Conservation (phyloP, 1,284 basidiomycete species). For the Hypsizygus ulmarius region DNA sequence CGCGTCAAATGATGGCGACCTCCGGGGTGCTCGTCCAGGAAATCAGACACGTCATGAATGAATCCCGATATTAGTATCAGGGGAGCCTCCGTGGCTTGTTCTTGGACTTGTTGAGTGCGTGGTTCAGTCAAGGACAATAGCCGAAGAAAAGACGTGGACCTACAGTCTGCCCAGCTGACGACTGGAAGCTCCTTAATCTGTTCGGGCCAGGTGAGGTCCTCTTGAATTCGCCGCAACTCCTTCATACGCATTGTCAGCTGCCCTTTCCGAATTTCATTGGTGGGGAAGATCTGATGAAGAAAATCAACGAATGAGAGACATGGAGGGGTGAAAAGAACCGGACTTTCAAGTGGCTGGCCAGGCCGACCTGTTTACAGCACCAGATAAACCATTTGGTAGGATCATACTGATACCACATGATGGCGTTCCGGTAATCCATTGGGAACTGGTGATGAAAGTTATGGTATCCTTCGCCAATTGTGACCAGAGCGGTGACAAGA, state of each 20-base stretch:
- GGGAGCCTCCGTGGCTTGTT: slow-evolving; percentile 73
- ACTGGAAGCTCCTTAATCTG: slow-evolving; percentile 75
- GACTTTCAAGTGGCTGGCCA: slow-evolving; percentile 85
- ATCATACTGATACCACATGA: slow-evolving; percentile 91
- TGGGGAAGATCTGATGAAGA: slow-evolving; percentile 68
- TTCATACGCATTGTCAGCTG: slow-evolving; percentile 93
- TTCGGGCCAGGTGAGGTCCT: slow-evolving; percentile 77
- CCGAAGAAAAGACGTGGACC: slow-evolving; percentile 26
- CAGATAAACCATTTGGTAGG: slow-evolving; percentile 93
- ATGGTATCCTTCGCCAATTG: slow-evolving; percentile 94
- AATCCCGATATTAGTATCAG: slow-evolving; percentile 85
- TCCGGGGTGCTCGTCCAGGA: slow-evolving; percentile 87
- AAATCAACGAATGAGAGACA: background rate
- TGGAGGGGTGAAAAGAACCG: background rate
- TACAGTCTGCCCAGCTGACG: slow-evolving; percentile 84
- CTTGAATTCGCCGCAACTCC: slow-evolving; percentile 70
- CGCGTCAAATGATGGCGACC: slow-evolving; percentile 67
- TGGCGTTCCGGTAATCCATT: slow-evolving; percentile 92
- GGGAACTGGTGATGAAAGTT: slow-evolving; percentile 97
- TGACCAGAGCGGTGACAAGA: slow-evolving; percentile 82
- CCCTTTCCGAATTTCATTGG: slow-evolving; percentile 91
- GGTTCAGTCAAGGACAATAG: slow-evolving; percentile 10
- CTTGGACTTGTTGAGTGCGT: slow-evolving; percentile 50
- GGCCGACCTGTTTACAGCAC: slow-evolving; percentile 59
- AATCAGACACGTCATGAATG: slow-evolving; percentile 87